Percentiles rank a stretch among this genome's conserved stretches.
phyloP scores from a whole-genome alignment of 495 filamentous ascomycete genomes.

The Achaetomiella virescens region DNA sequence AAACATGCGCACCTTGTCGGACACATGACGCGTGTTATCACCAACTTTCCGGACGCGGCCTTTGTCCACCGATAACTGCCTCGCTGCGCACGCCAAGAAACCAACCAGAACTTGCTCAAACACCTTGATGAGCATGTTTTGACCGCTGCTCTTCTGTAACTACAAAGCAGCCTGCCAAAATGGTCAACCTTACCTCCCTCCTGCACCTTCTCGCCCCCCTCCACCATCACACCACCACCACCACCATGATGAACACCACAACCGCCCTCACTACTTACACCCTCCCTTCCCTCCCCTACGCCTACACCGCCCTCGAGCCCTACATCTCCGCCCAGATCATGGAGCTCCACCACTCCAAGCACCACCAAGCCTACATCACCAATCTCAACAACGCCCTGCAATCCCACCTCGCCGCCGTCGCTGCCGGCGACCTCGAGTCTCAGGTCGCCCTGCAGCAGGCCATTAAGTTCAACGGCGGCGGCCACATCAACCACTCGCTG shows the following conservation, averaged over 20 bases:
- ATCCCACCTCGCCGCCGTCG: slow-evolving; percentile 45
- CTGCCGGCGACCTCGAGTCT: slow-evolving; percentile 43
- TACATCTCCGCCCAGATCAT: slow-evolving; percentile 90
- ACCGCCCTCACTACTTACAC: slow-evolving; percentile 30
- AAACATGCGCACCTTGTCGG: slow-evolving; percentile 7
- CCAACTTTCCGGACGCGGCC: background rate
- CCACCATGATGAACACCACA: slow-evolving; percentile 20
- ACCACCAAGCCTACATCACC: slow-evolving; percentile 68
- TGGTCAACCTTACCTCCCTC: slow-evolving; percentile 29
- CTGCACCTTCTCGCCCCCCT: background rate
- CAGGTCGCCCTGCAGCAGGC: slow-evolving; percentile 70
- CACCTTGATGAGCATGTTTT: slow-evolving; percentile 20
- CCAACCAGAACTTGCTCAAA: background rate
- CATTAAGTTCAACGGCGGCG: slow-evolving; percentile 89
- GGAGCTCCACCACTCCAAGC: slow-evolving; percentile 73
- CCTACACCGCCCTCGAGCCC: slow-evolving; percentile 72
- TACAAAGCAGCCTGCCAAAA: slow-evolving; percentile 4
- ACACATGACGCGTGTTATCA: slow-evolving; percentile 6
- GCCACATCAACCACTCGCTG: slow-evolving; percentile 85
- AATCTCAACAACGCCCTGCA: slow-evolving; percentile 59
- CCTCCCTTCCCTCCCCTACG: slow-evolving; percentile 40
- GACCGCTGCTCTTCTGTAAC: background rate
- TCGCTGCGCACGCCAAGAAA: background rate
- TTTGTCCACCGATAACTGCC: background rate
- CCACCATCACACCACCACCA: slow-evolving; percentile 4